Conservation (phyloP, 2,329 filamentous ascomycete genomes). For the Neopestalotiopsis sp. region DNA sequence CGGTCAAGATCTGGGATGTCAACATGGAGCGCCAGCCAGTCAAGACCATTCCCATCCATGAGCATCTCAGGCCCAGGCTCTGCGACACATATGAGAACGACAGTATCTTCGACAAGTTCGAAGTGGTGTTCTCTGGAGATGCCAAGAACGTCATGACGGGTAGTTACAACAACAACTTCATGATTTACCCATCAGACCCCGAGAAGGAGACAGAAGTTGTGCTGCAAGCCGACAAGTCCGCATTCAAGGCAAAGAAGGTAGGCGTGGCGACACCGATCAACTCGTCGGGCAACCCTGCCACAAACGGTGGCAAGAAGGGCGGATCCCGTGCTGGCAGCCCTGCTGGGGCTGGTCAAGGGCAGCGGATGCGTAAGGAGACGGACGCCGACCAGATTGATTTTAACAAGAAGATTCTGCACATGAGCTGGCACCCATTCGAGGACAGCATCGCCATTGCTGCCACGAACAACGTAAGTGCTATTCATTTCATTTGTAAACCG, state of each 20-base stretch:
- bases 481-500: neutral
- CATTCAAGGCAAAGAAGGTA: constrained; percentile 99
- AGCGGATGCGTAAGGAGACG: constrained; percentile 98
- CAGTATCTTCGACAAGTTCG: constrained; percentile 99
- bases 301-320: constrained; percentile 82
- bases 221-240: constrained; percentile 96
- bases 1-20: constrained; percentile 99
- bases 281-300: constrained; percentile 72
- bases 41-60: constrained; percentile 98
- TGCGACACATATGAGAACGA: constrained; percentile 99
- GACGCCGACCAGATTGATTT: constrained; percentile 99
- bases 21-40: constrained; percentile 98
- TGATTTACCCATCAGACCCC: constrained; percentile 98
- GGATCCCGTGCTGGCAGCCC: constrained; percentile 89
- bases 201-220: constrained; percentile 98
- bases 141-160: constrained; percentile 99
- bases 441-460: constrained; percentile 99
- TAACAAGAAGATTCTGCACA: constrained; percentile 99
- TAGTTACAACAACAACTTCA: constrained; percentile 99
- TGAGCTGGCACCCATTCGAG: constrained; percentile 99
- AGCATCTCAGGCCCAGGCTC: constrained; percentile 89
- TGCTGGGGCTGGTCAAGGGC: constrained; percentile 77
- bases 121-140: constrained; percentile 98
- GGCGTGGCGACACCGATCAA: constrained; percentile 98
- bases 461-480: constrained; percentile 90